These are phyloP conservation scores for Beta macrorhiza DNA, from an alignment of 179 eudicot genomes.

Conservation along the genomic window DNA sequence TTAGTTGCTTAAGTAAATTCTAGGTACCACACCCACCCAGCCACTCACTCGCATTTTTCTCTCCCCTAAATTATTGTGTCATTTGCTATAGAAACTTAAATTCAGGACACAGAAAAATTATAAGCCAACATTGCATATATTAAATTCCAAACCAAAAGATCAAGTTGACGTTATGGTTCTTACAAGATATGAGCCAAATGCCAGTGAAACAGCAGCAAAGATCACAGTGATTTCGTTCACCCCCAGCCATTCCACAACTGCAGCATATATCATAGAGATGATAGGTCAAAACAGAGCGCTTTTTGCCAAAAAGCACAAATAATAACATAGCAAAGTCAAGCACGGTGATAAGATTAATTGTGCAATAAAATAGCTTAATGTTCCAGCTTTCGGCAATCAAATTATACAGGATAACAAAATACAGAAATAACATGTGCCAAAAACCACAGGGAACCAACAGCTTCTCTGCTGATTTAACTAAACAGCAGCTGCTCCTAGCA, in stretches of 20 bases:
- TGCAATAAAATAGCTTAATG: no score
- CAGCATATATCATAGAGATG: conserved; percentile 22
- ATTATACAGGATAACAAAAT: background rate
- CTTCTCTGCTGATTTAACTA: background rate
- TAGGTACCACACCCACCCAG: background rate
- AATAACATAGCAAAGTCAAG: background rate
- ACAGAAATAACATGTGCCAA: background rate
- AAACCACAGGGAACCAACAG: background rate
- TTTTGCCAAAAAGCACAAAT: background rate
- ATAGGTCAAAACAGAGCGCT: conserved; percentile 1
- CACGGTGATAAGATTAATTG: background rate
- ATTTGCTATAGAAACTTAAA: background rate
- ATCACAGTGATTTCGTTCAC: conserved; percentile 43
- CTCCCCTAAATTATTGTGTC: background rate
- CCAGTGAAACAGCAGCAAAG: conserved; percentile 41
- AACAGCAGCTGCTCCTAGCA: background rate
- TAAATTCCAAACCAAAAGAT: background rate
- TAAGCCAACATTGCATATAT: background rate
- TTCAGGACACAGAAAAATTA: background rate
- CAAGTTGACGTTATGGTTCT: conserved; percentile 22
- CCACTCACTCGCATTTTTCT: background rate
- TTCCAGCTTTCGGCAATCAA: no score
- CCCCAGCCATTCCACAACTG: conserved; percentile 68
- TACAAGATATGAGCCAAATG: conserved; percentile 64
- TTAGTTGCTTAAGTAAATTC: background rate